Percentiles rank a stretch among this genome's conserved stretches.
These are phyloP conservation scores for Aspergillus sclerotialis DNA, from an alignment of 2,329 filamentous ascomycete genomes.

Conservation along the genomic window DNA sequence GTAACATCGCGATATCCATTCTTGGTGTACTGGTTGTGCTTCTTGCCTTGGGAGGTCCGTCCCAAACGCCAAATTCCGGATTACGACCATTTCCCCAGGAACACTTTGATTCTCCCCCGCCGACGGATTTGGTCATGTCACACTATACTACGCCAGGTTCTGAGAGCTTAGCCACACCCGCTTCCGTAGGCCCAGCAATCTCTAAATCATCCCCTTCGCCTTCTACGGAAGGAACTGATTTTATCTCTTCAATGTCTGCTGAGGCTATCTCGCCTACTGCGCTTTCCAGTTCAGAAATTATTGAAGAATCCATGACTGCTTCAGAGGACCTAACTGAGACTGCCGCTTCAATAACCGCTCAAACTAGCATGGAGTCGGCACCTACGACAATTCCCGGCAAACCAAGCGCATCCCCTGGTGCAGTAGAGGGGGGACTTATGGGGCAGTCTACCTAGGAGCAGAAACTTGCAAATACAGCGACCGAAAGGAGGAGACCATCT, in stretches of 20 bases:
- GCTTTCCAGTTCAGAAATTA: neutral
- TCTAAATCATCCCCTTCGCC: neutral
- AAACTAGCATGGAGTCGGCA: neutral
- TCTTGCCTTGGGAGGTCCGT: conserved; percentile 21
- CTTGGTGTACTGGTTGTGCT: conserved; percentile 39
- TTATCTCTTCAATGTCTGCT: neutral
- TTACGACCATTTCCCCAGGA: conserved; percentile 12
- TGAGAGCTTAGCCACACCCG: neutral
- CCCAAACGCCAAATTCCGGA: conserved; percentile 3
- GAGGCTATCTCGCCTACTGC: too few species aligned
- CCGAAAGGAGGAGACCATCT: too few species aligned
- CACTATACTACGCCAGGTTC: neutral
- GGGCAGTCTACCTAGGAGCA: too few species aligned
- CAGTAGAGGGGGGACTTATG: too few species aligned
- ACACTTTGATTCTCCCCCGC: conserved; percentile 3
- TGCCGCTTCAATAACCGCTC: neutral
- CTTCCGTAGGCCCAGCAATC: neutral
- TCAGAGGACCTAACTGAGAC: neutral
- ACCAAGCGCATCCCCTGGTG: too few species aligned
- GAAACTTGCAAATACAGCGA: too few species aligned
- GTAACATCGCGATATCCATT: conserved; percentile 46
- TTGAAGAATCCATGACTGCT: neutral
- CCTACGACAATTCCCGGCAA: too few species aligned
- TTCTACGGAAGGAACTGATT: neutral
- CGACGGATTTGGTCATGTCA: neutral